phyloP scores from a whole-genome alignment of 139 green algal genomes.

The Chlamydomonas schloesseri region DNA sequence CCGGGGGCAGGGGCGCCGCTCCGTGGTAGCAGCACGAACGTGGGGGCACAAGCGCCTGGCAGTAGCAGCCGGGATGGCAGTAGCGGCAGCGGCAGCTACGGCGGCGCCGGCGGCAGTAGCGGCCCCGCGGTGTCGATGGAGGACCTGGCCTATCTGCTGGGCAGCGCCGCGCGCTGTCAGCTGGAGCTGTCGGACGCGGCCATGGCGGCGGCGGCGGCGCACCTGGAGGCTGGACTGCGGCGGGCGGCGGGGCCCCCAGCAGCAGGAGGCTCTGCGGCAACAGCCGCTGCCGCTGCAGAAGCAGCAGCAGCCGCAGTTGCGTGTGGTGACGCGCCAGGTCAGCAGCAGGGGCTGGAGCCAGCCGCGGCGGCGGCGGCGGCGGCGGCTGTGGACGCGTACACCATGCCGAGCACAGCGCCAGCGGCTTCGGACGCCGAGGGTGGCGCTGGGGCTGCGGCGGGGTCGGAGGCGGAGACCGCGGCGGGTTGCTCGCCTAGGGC shows the following conservation, averaged over 20 bases:
- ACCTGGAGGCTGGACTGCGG: constrained; percentile 30
- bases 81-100: too few relatives aligned
- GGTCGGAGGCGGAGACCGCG: too few relatives aligned
- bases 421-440: not conserved
- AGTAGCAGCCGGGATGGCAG: too few relatives aligned
- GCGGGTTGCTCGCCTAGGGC: not conserved
- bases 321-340: too few relatives aligned
- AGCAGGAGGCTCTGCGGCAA: too few relatives aligned
- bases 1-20: too few relatives aligned
- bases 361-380: not conserved
- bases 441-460: not conserved
- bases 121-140: not conserved
- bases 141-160: constrained; percentile 2
- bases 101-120: not conserved
- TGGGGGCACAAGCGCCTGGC: too few relatives aligned
- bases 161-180: not conserved
- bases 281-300: not conserved
- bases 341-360: too few relatives aligned
- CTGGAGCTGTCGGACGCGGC: not conserved
- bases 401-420: not conserved
- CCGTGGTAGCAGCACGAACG: too few relatives aligned
- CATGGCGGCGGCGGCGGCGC: not conserved
- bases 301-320: not conserved
- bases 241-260: not conserved
- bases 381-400: not conserved